Evolutionary conservation across 2,329 filamentous ascomycete species (phyloP).

Genomic region (Pyrenophora teres): DNA sequence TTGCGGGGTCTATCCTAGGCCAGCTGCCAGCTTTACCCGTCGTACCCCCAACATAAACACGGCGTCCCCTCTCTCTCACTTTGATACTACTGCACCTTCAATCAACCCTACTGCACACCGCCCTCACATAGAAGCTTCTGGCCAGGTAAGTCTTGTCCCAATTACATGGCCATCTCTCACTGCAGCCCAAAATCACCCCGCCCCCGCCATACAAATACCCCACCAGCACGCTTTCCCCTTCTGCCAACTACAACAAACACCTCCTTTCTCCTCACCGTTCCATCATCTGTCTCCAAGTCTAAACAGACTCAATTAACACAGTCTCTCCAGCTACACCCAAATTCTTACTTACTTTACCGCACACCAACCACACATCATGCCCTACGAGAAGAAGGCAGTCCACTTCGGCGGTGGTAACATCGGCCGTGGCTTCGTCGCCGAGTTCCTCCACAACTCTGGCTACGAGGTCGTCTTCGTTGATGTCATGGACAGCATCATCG

Average conservation of each 20-base stretch:
- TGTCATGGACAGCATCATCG: slow-evolving; percentile 83
- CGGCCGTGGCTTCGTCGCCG: slow-evolving; percentile 54
- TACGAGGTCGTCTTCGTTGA: slow-evolving; percentile 97
- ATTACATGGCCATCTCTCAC: slow-evolving; percentile 13
- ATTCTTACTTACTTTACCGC: slow-evolving; percentile 7
- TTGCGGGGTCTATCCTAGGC: slow-evolving; percentile 24
- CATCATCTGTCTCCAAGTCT: slow-evolving; percentile 3
- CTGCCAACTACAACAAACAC: slow-evolving; percentile 12
- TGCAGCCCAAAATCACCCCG: slow-evolving; percentile 11
- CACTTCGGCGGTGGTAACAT: slow-evolving; percentile 61
- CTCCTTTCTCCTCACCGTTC: slow-evolving; percentile 6
- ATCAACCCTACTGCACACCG: slow-evolving; percentile 28
- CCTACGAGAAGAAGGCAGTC: slow-evolving; percentile 55
- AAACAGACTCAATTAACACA: slow-evolving; percentile 23
- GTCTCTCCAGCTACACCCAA: slow-evolving; percentile 5
- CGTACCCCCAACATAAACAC: slow-evolving; percentile 32
- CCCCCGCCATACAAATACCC: slow-evolving; percentile 37
- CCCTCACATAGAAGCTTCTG: slow-evolving; percentile 24
- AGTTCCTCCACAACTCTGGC: slow-evolving; percentile 88
- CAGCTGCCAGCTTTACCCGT: slow-evolving; percentile 27
- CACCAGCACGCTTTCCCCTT: slow-evolving; percentile 20
- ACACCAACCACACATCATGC: slow-evolving; percentile 33
- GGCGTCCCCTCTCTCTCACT: slow-evolving; percentile 20
- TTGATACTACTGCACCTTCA: slow-evolving; percentile 21
- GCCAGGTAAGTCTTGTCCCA: slow-evolving; percentile 22